Conservation (phyloP, 352 stramenopile genomes). For the Phytopythium aichiense region DNA sequence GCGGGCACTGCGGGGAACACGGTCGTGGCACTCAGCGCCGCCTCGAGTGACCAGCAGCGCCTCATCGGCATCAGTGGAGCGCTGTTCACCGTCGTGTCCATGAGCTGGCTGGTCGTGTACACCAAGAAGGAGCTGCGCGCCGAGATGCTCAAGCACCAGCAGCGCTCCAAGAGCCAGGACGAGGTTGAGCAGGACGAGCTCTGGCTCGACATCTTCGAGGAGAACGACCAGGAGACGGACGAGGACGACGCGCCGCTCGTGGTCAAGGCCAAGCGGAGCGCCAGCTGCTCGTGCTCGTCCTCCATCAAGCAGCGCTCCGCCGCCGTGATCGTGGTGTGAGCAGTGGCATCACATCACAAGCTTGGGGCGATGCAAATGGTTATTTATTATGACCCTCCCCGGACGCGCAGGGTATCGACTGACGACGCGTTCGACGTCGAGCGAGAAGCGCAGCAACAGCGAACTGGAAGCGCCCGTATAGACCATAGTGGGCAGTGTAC, state of each 20-base stretch:
- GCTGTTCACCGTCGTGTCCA: conserved; percentile 33
- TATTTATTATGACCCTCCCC: neutral
- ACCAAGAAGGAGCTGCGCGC: conserved; percentile 38
- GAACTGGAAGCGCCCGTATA: neutral
- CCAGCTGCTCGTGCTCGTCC: conserved; percentile 6
- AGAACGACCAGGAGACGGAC: conserved; percentile 14
- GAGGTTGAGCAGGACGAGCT: conserved; percentile 21
- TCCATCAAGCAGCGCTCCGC: conserved; percentile 9
- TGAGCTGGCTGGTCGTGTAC: conserved; percentile 50
- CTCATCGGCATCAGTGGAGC: conserved; percentile 25
- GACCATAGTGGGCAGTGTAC: neutral
- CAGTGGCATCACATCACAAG: neutral
- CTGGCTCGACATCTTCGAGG: conserved; percentile 23
- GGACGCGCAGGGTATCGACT: neutral
- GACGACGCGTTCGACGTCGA: too few species aligned
- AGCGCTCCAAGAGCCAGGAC: conserved; percentile 15
- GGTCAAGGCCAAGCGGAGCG: conserved; percentile 2
- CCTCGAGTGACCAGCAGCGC: conserved; percentile 20
- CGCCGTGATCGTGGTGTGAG: conserved; percentile 4
- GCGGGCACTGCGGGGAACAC: conserved; percentile 9
- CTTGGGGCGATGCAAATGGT: neutral
- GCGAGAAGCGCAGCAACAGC: neutral
- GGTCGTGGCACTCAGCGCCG: conserved; percentile 10
- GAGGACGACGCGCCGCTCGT: conserved; percentile 9
- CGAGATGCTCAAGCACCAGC: conserved; percentile 33